Conservation (phyloP, 2,329 filamentous ascomycete genomes). For the Talaromyces sp. region DNA sequence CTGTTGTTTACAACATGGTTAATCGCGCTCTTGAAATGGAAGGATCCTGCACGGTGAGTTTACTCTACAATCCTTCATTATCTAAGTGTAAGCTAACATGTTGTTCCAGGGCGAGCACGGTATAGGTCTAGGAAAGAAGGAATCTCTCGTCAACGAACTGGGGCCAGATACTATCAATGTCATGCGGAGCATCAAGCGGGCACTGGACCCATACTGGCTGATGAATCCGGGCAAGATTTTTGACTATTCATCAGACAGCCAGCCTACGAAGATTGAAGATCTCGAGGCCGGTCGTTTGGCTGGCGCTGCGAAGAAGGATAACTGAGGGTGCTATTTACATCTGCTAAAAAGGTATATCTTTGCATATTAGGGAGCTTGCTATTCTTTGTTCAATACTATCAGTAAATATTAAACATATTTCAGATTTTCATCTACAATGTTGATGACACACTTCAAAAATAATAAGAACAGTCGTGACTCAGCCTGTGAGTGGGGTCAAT, state of each 20-base stretch:
- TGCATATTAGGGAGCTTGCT: background rate
- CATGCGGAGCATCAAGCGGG: slow-evolving; percentile 78
- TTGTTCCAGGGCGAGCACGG: slow-evolving; percentile 64
- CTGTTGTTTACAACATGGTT: slow-evolving; percentile 85
- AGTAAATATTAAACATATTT: background rate
- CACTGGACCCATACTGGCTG: slow-evolving; percentile 79
- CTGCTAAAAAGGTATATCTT: background rate
- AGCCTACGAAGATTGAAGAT: slow-evolving; percentile 3
- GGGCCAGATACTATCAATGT: slow-evolving; percentile 74
- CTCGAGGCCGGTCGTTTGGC: slow-evolving; percentile 10
- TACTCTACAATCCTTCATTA: background rate
- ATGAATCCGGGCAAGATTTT: slow-evolving; percentile 93
- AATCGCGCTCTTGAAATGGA: slow-evolving; percentile 89
- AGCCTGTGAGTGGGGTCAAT: slow-evolving; percentile 11
- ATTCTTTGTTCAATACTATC: background rate
- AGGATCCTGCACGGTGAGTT: slow-evolving; percentile 68
- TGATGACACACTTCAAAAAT: background rate
- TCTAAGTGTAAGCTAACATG: background rate
- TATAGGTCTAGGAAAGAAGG: slow-evolving; percentile 81
- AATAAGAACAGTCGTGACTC: background rate
- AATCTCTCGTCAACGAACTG: slow-evolving; percentile 70
- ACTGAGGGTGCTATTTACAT: background rate
- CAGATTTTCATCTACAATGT: background rate
- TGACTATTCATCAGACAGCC: slow-evolving; percentile 45
- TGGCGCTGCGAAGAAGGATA: slow-evolving; percentile 14